Conservation (phyloP, 805 yeast species). For the Ogataea paraovalis region DNA sequence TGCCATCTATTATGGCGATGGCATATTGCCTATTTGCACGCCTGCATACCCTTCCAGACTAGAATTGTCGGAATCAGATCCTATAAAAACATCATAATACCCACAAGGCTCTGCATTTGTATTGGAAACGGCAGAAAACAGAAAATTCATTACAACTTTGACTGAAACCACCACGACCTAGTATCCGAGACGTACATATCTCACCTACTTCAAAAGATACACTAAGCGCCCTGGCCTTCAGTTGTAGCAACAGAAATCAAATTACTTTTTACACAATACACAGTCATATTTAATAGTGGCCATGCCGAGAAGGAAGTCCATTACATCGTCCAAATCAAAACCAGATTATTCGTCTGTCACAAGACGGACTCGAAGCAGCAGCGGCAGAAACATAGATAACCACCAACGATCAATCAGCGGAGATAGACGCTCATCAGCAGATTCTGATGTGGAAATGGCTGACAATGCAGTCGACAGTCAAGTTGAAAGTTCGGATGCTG, state of each 20-base stretch:
- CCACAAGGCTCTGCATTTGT: too few relatives aligned
- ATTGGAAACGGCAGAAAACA: too few relatives aligned
- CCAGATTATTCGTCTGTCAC: slow-evolving; percentile 1
- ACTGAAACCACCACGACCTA: too few relatives aligned
- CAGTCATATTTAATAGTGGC: neutral
- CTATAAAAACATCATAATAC: too few relatives aligned
- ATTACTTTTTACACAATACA: neutral
- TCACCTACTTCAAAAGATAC: neutral
- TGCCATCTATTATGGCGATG: neutral
- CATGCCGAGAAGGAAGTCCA: slow-evolving; percentile 8
- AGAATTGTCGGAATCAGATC: too few relatives aligned
- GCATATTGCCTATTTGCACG: too few relatives aligned
- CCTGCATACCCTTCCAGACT: too few relatives aligned
- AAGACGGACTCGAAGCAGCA: slow-evolving; percentile 6
- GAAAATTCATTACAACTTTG: too few relatives aligned
- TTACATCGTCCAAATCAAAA: slow-evolving; percentile 2
- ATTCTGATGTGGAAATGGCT: slow-evolving; percentile 27
- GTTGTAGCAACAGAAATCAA: neutral
- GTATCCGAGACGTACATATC: too few relatives aligned
- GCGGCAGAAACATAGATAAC: slow-evolving; percentile 3
- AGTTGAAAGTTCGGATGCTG: slow-evolving; percentile 18
- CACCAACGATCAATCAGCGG: neutral
- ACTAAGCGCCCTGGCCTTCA: neutral
- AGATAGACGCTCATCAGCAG: slow-evolving; percentile 13
- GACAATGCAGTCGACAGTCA: slow-evolving; percentile 14